phyloP scores from a whole-genome alignment of 2,329 filamentous ascomycete genomes.

The Karstenula rhodostoma region DNA sequence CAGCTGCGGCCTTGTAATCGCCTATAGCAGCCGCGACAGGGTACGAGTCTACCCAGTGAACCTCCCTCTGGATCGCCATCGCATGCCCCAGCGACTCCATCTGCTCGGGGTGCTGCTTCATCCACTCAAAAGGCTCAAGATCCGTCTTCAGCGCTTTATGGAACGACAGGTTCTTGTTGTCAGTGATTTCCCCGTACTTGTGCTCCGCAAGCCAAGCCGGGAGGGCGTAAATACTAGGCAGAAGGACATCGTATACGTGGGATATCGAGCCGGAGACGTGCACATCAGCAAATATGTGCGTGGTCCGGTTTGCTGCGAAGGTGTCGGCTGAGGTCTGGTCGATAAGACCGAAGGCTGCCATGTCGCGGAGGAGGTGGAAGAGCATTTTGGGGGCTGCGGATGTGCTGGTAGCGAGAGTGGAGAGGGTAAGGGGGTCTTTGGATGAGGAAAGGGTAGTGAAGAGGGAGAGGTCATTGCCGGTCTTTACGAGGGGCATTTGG shows the following conservation, averaged over 20 bases:
- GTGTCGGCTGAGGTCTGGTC: constrained; percentile 36
- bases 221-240: constrained; percentile 31
- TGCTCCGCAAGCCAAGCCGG: constrained; percentile 43
- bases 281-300: constrained; percentile 35
- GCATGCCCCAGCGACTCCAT: constrained; percentile 38
- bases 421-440: constrained; percentile 18
- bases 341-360: constrained; percentile 43
- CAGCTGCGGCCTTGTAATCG: constrained; percentile 19
- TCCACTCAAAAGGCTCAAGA: constrained; percentile 39
- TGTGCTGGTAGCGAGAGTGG: constrained; percentile 30
- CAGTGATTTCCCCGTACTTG: constrained; percentile 33
- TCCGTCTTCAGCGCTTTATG: constrained; percentile 36
- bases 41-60: constrained; percentile 33
- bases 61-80: constrained; percentile 35
- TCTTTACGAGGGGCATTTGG: constrained; percentile 32
- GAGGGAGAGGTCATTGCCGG: constrained; percentile 30
- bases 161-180: constrained; percentile 37
- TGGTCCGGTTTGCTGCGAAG: constrained; percentile 41
- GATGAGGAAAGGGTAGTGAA: constrained; percentile 27
- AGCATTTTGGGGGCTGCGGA: constrained; percentile 37
- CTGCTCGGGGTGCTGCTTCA: constrained; percentile 33
- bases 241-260: constrained; percentile 33
- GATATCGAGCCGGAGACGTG: constrained; percentile 36
- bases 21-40: constrained; percentile 26
- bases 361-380: constrained; percentile 44